A percentile compares a stretch with the other conserved stretches of the same genome.
Evolutionary conservation across 2,329 filamentous ascomycete species (phyloP).

Genomic region (Ophiostoma fasciatum): DNA sequence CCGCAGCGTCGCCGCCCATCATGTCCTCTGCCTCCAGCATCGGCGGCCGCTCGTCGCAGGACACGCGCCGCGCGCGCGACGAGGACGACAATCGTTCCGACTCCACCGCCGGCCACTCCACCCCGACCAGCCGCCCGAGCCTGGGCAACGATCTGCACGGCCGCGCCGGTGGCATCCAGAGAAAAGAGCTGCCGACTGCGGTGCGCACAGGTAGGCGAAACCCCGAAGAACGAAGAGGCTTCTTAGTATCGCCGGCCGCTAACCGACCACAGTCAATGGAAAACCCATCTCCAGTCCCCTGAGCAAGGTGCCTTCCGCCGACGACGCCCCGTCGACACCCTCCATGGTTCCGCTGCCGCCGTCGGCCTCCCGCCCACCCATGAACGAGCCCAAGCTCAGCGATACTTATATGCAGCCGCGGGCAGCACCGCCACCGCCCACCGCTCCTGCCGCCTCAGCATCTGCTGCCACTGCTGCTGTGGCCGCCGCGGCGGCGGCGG

Average conservation of each 20-base stretch:
- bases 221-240: neutral
- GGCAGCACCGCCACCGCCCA: constrained; percentile 39
- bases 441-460: constrained; percentile 23
- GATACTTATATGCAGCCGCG: constrained; percentile 45
- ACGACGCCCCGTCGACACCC: constrained; percentile 3
- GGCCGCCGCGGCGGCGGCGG: constrained; percentile 28
- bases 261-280: constrained; percentile 20
- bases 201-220: constrained; percentile 30
- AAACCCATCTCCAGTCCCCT: constrained; percentile 14
- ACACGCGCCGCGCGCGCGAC: constrained; percentile 37
- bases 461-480: constrained; percentile 22
- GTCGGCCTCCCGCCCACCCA: constrained; percentile 14
- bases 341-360: constrained; percentile 10
- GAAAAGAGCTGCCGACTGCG: constrained; percentile 46
- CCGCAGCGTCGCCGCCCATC: constrained; percentile 15
- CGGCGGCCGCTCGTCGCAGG: constrained; percentile 39
- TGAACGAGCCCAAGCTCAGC: constrained; percentile 26
- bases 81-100: constrained; percentile 34
- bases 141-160: constrained; percentile 26
- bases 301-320: constrained; percentile 3
- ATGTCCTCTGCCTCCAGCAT: constrained; percentile 19
- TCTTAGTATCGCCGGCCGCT: neutral
- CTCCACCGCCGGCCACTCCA: constrained; percentile 14
- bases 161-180: constrained; percentile 36
- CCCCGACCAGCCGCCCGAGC: constrained; percentile 24